Evolutionary conservation across 2,329 filamentous ascomycete genomes (phyloP).

Genomic region (Ceratocystis variospora): DNA sequence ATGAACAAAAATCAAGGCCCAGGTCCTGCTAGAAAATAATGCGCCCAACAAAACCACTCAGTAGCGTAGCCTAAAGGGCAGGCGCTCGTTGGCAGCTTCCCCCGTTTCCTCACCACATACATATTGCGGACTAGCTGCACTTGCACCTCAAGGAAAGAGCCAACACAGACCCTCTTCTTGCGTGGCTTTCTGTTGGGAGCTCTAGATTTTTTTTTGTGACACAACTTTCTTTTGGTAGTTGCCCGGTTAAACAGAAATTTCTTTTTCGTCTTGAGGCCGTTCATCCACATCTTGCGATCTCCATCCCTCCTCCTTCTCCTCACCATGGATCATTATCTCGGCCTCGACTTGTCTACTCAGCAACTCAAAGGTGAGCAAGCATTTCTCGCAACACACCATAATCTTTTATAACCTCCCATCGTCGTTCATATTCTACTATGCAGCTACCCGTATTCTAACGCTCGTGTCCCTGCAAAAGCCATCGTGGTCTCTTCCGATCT

Average conservation of each 20-base stretch:
- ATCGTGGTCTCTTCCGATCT: constrained; percentile 75
- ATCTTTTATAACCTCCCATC: too few species aligned
- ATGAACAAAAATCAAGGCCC: not conserved
- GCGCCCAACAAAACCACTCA: not conserved
- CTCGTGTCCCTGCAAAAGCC: constrained; percentile 33
- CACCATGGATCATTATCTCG: constrained; percentile 51
- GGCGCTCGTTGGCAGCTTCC: not conserved
- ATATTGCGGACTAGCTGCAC: not conserved
- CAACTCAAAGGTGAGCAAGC: constrained; percentile 64
- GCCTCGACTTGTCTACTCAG: constrained; percentile 92
- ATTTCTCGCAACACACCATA: not conserved
- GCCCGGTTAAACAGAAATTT: not conserved
- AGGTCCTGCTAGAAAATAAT: not conserved
- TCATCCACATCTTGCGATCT: not conserved
- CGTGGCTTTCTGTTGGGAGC: not conserved
- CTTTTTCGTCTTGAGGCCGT: not conserved
- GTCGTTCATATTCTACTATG: too few species aligned
- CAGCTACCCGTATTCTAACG: not conserved
- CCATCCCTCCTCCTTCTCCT: not conserved
- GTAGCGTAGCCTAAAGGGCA: not conserved
- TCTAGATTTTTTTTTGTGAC: not conserved
- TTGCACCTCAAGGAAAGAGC: not conserved
- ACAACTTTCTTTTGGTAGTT: not conserved
- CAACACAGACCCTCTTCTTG: not conserved
- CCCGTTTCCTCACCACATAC: not conserved